Evolutionary conservation across 2,329 filamentous ascomycete genomes (phyloP), one percentile per base, ranked within the genome.

Genomic region (Hypomyces rosellus): DNA sequence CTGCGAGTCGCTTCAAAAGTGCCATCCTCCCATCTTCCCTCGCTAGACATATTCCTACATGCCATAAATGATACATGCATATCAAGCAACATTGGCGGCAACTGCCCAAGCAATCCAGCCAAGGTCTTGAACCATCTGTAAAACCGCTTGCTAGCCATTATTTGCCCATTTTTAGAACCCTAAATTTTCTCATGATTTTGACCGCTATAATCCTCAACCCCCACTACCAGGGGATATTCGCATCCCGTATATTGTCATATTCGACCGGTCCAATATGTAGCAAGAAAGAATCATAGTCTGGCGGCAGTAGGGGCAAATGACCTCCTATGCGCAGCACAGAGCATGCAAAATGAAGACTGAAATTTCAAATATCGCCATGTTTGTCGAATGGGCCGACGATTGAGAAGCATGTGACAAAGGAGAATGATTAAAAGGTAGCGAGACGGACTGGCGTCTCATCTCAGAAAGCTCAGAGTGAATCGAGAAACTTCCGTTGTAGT

Each of bases 11-110:
- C 44, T 34, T 20, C 44, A 51, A 22, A 33, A 42, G 42, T 45
- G 46, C 42, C 46, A 44, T 47, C 46, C 43, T 34, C n/a, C 14
- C 39, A 9, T 11, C 30, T 22, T 34, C 38, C 37, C 25, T 47
- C 39, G 36, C 13, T 38, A 38, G 14, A 38, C 40, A 22, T 42
- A 42, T 18, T 42, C 40, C 40, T 42, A 42, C 40, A 42, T 22
- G 13, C 16, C 13, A 42, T 20, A 42, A 25, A 42, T 42, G 20
- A 42, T 42, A 42, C 40, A 42, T 42, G 15, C n/a, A 7, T 18
- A 38, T 38, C 36, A 16, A 16, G 36, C 7, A n/a, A n/a, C n/a
- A 14, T n/a, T 7, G 9, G 36, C 36, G 12, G n/a, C 6, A 3
- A 9, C 36, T 38, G 36, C 36, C 36, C 14, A 16, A 38, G 14